Evolutionary conservation across 805 yeast species (phyloP), one percentile per base, ranked within the genome.

Genomic region (Grigorovia humatica): DNA sequence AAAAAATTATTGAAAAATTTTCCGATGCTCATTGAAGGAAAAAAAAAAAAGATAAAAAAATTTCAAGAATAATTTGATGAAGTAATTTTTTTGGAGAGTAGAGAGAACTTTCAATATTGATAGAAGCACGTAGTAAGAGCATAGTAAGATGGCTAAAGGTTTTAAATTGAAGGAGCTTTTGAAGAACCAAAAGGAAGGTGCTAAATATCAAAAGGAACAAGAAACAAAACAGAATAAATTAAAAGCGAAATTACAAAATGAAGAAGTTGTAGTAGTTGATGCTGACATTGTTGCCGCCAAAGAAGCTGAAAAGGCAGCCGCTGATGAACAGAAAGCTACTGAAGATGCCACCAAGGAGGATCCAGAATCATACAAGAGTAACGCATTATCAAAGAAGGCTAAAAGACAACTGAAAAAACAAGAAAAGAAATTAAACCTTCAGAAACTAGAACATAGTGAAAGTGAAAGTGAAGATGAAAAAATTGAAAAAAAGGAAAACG

Each of bases 371-470:
- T 78, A 78, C 52, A 70, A 80, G 56, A 75, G 51, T 42, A 30
- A 17, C 38, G 51, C 74, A 18, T 70, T 82, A 52, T 81, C 87
- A 47, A 82, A 79, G 68, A 83, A 81, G 59, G 85, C 81, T 49
- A 75, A 74, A 63, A 78, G 85, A 70, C 71, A 74, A 60, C 68
- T 80, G 67, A 80, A 79, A 73, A 80, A 80, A 56, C 65, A 64
- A 55, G 59, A 66, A 54, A 65, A 69, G 50, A 63, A 71, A 54
- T 23, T 43, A 43, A 46, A 47, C 15, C 51, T 41, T 12, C 52
- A 51, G 3, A 32, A 32, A 17, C 41, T 51, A 44, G 61, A 54
- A 43, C 66, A 61, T 27, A 75, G 74, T 35, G 76, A 55, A 4
- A 59, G 54, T 38, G 67, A 61, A 30, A 75, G 74, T 38, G 76